These are phyloP conservation scores for Castanospermum australe DNA, from an alignment of 306 rosid genomes.

Conservation along the genomic window DNA sequence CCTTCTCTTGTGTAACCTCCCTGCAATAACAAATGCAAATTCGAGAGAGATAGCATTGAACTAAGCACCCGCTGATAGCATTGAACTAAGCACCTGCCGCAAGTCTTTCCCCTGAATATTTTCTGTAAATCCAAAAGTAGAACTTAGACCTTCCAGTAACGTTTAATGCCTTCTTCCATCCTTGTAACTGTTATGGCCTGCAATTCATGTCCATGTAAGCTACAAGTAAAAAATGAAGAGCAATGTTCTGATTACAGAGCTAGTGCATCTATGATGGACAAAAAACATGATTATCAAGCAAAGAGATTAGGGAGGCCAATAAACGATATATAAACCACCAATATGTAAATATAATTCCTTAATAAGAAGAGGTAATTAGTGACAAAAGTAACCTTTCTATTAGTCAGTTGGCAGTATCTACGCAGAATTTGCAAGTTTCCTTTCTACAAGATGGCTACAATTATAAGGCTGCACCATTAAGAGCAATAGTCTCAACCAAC, in stretches of 20 bases:
- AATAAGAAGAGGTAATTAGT: neutral
- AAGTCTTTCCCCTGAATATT: too few relatives aligned
- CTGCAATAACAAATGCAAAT: too few relatives aligned
- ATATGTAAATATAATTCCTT: neutral
- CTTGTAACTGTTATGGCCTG: constrained; percentile 64
- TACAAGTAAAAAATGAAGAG: neutral
- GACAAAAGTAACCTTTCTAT: neutral
- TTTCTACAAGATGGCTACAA: neutral
- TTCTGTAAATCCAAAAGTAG: too few relatives aligned
- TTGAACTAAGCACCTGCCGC: too few relatives aligned
- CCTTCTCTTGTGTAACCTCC: too few relatives aligned
- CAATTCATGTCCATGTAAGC: neutral
- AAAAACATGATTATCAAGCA: neutral
- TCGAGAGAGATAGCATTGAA: too few relatives aligned
- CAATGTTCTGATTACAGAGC: neutral
- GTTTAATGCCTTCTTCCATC: constrained; percentile 65
- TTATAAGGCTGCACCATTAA: neutral
- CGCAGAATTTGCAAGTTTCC: neutral
- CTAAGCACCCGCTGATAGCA: too few relatives aligned
- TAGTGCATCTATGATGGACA: neutral
- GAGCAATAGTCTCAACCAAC: neutral
- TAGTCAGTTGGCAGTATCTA: neutral
- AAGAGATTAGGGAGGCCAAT: neutral
- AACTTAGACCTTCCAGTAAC: constrained; percentile 68
- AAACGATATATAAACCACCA: neutral